phyloP scores from a whole-genome alignment of 75 land plant species.

The Sequoia sempervirens region DNA sequence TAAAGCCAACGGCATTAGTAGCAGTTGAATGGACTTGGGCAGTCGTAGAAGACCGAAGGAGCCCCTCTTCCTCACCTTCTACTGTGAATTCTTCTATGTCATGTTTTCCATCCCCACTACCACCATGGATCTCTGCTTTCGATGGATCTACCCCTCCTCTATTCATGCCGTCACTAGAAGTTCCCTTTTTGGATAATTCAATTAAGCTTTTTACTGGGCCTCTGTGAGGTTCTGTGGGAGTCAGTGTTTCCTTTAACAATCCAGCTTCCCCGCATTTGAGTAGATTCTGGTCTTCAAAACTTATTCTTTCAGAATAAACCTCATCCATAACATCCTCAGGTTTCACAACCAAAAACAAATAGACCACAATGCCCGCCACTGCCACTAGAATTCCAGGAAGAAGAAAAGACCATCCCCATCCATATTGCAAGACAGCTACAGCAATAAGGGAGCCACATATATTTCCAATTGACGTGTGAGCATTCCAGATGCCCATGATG shows the following conservation, averaged over 20 bases:
- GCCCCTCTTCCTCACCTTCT: slow-evolving; percentile 19
- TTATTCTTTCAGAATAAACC: neutral
- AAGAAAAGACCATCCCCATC: slow-evolving; percentile 87
- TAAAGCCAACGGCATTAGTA: slow-evolving; percentile 61
- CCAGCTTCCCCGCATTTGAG: neutral
- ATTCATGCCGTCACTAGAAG: neutral
- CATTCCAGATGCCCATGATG: slow-evolving; percentile 94
- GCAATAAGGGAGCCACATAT: slow-evolving; percentile 76
- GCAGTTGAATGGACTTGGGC: no score
- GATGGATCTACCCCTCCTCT: neutral
- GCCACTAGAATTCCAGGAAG: slow-evolving; percentile 63
- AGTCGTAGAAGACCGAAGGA: neutral
- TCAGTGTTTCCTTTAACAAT: neutral
- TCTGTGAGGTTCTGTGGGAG: neutral
- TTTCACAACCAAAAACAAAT: slow-evolving; percentile 54
- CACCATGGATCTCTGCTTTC: slow-evolving; percentile 6
- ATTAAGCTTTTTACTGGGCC: neutral
- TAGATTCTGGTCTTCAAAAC: neutral
- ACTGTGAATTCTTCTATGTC: slow-evolving; percentile 3
- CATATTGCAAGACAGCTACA: slow-evolving; percentile 52
- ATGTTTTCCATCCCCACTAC: slow-evolving; percentile 15
- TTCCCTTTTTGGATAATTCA: neutral
- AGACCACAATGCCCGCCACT: slow-evolving; percentile 49
- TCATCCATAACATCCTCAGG: slow-evolving; percentile 39
- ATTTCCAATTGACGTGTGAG: slow-evolving; percentile 84